Conservation (phyloP, 2,329 filamentous ascomycete species). For the Aspergillus ustus region DNA sequence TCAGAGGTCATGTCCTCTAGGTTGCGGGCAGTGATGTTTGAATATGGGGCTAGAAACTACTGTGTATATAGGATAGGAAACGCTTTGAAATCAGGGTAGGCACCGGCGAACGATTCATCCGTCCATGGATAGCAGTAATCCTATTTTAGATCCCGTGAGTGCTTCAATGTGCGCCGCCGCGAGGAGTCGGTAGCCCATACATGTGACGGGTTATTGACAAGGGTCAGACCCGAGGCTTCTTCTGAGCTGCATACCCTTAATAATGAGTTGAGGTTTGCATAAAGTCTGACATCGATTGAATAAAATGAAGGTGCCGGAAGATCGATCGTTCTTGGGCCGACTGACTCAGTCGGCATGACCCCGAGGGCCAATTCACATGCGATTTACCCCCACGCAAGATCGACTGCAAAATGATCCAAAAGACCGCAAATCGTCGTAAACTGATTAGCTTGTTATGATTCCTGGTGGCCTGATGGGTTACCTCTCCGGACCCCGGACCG, state of each 20-base stretch:
- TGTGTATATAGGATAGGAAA: too few relatives aligned
- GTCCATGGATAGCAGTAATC: too few relatives aligned
- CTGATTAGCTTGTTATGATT: neutral
- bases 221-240: neutral
- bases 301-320: neutral
- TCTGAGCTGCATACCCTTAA: neutral
- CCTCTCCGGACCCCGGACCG: constrained; percentile 1
- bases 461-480: neutral
- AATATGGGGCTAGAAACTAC: too few relatives aligned
- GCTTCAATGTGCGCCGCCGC: neutral
- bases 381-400: neutral
- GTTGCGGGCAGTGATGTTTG: too few relatives aligned
- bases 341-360: constrained; percentile 8
- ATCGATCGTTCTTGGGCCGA: neutral
- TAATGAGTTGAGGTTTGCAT: neutral
- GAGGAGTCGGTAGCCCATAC: neutral
- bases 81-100: too few relatives aligned
- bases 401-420: neutral
- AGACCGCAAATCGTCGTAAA: neutral
- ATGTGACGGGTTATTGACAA: neutral
- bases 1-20: too few relatives aligned
- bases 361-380: neutral
- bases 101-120: too few relatives aligned
- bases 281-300: neutral
- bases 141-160: too few relatives aligned